Conservation (phyloP, 2,329 filamentous ascomycete species). For the Pseudocercospora musae region DNA sequence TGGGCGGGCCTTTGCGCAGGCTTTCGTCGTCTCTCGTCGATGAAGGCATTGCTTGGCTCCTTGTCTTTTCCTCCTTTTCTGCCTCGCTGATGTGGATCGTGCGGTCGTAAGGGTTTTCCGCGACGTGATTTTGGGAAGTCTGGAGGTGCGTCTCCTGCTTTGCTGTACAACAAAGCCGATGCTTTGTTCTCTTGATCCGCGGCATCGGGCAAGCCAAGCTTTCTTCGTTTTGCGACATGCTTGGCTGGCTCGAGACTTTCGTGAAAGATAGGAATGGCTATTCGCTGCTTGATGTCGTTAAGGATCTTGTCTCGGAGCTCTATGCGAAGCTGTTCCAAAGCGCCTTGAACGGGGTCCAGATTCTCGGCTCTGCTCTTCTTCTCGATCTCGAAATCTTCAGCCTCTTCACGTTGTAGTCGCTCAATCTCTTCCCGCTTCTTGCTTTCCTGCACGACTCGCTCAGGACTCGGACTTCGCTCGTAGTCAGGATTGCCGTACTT, state of each 20-base stretch:
- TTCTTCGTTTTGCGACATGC: slow-evolving; percentile 74
- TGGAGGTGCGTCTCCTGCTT: slow-evolving; percentile 60
- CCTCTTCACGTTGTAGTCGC: slow-evolving; percentile 67
- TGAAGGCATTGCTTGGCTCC: slow-evolving; percentile 45
- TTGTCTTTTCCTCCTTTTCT: slow-evolving; percentile 35
- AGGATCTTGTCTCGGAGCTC: slow-evolving; percentile 86
- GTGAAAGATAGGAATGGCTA: slow-evolving; percentile 76
- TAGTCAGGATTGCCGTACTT: slow-evolving; percentile 64
- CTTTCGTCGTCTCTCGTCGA: slow-evolving; percentile 59
- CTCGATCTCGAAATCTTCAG: slow-evolving; percentile 82
- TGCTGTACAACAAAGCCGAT: slow-evolving; percentile 40
- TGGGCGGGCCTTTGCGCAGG: slow-evolving; percentile 60
- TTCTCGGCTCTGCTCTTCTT: slow-evolving; percentile 82
- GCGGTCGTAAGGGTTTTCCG: slow-evolving; percentile 44
- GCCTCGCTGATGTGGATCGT: slow-evolving; percentile 43
- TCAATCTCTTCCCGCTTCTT: slow-evolving; percentile 64
- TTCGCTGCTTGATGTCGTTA: slow-evolving; percentile 80
- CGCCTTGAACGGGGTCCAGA: slow-evolving; percentile 85
- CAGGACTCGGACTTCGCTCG: slow-evolving; percentile 52
- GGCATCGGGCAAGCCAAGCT: slow-evolving; percentile 71
- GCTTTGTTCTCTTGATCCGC: slow-evolving; percentile 55
- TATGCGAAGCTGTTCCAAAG: slow-evolving; percentile 70
- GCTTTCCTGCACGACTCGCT: slow-evolving; percentile 47
- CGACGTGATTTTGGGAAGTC: slow-evolving; percentile 59
- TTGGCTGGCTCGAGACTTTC: slow-evolving; percentile 79